A percentile compares a stretch with the other conserved stretches of the same genome.
Evolutionary conservation across 495 filamentous ascomycete species (phyloP).

Genomic region (Penicillium maclennaniae): DNA sequence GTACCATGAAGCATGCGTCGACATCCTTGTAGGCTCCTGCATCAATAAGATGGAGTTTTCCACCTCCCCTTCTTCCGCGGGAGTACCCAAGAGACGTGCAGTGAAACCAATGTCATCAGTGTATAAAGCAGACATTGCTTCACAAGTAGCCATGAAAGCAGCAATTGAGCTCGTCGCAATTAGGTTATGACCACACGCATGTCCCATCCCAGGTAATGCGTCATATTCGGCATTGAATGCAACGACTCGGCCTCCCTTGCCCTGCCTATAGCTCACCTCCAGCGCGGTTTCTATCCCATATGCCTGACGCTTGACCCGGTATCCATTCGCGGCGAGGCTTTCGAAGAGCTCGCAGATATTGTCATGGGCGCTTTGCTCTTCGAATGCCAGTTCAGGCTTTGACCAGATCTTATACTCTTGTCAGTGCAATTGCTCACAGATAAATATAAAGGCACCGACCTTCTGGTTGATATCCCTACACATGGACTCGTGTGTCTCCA

Average conservation of each 20-base stretch:
- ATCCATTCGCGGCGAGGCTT: constrained; percentile 18
- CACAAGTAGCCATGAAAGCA: constrained; percentile 35
- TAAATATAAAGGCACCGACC: constrained; percentile 16
- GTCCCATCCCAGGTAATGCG: constrained; percentile 42
- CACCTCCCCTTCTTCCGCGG: constrained; percentile 40
- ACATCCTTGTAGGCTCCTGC: constrained; percentile 47
- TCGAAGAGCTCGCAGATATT: constrained; percentile 45
- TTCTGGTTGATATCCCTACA: constrained; percentile 44
- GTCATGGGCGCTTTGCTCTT: constrained; percentile 51
- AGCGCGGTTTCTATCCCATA: constrained; percentile 55
- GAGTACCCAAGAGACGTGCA: constrained; percentile 42
- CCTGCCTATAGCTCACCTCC: constrained; percentile 46
- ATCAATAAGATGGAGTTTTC: constrained; percentile 48
- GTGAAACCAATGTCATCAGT: constrained; percentile 13
- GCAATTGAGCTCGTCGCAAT: constrained; percentile 43
- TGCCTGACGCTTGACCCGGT: constrained; percentile 35
- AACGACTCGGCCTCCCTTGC: constrained; percentile 18
- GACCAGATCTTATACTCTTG: constrained; percentile 35
- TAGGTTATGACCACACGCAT: constrained; percentile 48
- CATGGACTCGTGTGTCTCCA: constrained; percentile 27
- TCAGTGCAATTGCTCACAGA: background rate
- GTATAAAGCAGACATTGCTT: constrained; percentile 24
- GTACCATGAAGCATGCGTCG: constrained; percentile 51
- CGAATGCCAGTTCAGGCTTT: constrained; percentile 51
- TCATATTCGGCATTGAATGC: constrained; percentile 58